These are phyloP conservation scores for Hortaea werneckii DNA, from an alignment of 2,329 filamentous ascomycete species.

Conservation along the genomic window DNA sequence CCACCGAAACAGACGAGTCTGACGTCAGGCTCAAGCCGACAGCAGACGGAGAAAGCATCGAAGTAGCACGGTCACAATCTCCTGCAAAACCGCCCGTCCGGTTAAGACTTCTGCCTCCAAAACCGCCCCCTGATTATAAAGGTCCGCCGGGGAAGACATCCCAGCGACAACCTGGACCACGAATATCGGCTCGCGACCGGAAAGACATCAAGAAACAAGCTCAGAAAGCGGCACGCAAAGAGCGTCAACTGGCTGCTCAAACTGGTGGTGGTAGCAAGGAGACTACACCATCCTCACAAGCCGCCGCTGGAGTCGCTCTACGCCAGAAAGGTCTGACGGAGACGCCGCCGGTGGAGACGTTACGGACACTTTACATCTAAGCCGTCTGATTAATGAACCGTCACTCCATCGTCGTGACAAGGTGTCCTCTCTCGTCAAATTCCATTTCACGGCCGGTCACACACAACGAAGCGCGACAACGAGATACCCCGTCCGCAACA, in stretches of 20 bases:
- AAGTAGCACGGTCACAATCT: not conserved
- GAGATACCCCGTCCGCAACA: slow-evolving; percentile 10
- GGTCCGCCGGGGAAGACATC: slow-evolving; percentile 18
- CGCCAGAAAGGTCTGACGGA: slow-evolving; percentile 23
- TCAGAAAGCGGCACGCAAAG: slow-evolving; percentile 32
- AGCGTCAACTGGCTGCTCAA: slow-evolving; percentile 24
- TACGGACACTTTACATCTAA: slow-evolving; percentile 30
- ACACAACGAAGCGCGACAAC: not conserved
- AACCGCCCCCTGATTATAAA: slow-evolving; percentile 15
- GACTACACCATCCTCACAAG: slow-evolving; percentile 7
- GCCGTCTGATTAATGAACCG: not conserved
- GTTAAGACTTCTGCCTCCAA: slow-evolving; percentile 26
- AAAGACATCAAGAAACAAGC: slow-evolving; percentile 32
- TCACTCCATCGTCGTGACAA: not conserved
- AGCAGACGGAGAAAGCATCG: slow-evolving; percentile 2
- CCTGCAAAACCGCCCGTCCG: slow-evolving; percentile 13
- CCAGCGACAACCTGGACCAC: slow-evolving; percentile 26
- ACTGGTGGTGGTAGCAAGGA: slow-evolving; percentile 3
- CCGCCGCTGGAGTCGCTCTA: slow-evolving; percentile 18
- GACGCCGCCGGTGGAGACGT: slow-evolving; percentile 26
- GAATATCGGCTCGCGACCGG: slow-evolving; percentile 26
- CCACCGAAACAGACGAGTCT: slow-evolving; percentile 10
- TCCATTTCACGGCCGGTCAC: slow-evolving; percentile 1
- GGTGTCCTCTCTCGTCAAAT: not conserved
- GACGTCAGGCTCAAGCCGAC: slow-evolving; percentile 6